Conservation (phyloP, 2,329 filamentous ascomycete genomes). For the Nothophoma quercina region DNA sequence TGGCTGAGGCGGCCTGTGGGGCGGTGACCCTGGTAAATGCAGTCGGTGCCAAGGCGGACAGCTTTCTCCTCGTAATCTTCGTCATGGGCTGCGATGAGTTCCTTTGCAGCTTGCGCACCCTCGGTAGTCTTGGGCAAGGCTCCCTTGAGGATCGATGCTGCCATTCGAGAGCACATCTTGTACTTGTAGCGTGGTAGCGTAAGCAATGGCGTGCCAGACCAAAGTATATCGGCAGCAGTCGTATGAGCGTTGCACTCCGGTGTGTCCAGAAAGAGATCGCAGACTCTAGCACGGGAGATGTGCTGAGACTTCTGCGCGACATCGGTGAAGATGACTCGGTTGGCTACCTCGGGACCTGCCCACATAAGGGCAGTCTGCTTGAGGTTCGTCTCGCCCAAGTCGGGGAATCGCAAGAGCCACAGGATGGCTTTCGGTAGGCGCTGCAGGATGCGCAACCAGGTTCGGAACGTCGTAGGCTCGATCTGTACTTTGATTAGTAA, state of each 20-base stretch:
- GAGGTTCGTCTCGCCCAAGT: constrained; percentile 87
- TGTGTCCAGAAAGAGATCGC: constrained; percentile 95
- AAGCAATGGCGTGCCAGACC: constrained; percentile 92
- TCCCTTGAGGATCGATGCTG: constrained; percentile 89
- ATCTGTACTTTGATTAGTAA: constrained; percentile 66
- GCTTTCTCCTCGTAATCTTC: constrained; percentile 78
- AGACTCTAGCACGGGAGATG: constrained; percentile 88
- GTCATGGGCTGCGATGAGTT: constrained; percentile 81
- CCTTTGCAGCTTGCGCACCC: constrained; percentile 72
- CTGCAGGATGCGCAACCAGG: constrained; percentile 90
- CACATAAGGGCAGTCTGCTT: constrained; percentile 80
- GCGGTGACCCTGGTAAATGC: constrained; percentile 42
- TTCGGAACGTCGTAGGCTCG: constrained; percentile 93
- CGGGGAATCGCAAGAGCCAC: constrained; percentile 96
- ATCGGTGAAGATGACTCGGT: constrained; percentile 91
- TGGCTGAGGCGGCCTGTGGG: constrained; percentile 74
- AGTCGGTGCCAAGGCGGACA: constrained; percentile 44
- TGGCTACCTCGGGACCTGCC: constrained; percentile 85
- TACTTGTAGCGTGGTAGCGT: constrained; percentile 92
- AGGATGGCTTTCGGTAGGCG: constrained; percentile 86
- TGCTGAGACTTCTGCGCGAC: constrained; percentile 95
- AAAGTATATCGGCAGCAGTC: constrained; percentile 93
- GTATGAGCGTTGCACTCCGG: constrained; percentile 99
- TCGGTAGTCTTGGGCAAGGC: constrained; percentile 77
- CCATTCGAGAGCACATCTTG: constrained; percentile 99